phyloP scores from a whole-genome alignment of 2,329 filamentous ascomycete genomes.

The Gnomoniopsis sp. region DNA sequence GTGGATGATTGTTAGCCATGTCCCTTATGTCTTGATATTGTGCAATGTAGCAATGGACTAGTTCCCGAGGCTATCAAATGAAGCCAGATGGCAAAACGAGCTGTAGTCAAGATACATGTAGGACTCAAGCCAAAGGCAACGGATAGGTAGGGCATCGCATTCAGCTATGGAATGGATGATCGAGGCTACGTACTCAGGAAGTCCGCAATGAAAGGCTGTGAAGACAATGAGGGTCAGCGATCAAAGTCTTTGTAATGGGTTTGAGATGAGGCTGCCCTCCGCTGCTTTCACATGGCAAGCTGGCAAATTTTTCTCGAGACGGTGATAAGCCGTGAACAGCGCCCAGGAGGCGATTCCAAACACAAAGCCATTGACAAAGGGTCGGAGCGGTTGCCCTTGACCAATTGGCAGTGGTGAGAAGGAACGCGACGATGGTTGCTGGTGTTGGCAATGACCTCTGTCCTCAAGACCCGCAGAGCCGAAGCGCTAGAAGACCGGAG shows the following conservation, averaged over 20 bases:
- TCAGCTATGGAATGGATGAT: too few relatives aligned
- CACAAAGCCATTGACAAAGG: constrained; percentile 1
- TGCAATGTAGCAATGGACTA: background rate
- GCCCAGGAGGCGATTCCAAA: background rate
- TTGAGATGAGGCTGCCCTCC: constrained; percentile 30
- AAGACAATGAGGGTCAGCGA: constrained; percentile 16
- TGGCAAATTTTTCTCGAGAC: constrained; percentile 10
- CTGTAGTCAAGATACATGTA: background rate
- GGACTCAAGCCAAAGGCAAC: background rate
- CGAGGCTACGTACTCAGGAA: constrained; percentile 84
- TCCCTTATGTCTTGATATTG: background rate
- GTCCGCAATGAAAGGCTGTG: constrained; percentile 89
- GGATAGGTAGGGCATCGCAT: background rate
- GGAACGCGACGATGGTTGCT: constrained; percentile 3
- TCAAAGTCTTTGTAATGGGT: background rate
- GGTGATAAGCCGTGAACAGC: constrained; percentile 13
- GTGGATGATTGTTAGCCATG: constrained; percentile 29
- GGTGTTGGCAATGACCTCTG: background rate
- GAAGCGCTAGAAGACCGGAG: background rate
- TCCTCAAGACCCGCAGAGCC: background rate
- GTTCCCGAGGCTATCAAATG: background rate
- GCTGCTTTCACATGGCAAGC: constrained; percentile 16
- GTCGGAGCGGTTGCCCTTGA: constrained; percentile 1
- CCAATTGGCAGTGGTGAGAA: background rate
- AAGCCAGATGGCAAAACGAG: background rate